These are phyloP conservation scores for Acorus calamus DNA, from an alignment of 106 monocot species.

Conservation along the genomic window DNA sequence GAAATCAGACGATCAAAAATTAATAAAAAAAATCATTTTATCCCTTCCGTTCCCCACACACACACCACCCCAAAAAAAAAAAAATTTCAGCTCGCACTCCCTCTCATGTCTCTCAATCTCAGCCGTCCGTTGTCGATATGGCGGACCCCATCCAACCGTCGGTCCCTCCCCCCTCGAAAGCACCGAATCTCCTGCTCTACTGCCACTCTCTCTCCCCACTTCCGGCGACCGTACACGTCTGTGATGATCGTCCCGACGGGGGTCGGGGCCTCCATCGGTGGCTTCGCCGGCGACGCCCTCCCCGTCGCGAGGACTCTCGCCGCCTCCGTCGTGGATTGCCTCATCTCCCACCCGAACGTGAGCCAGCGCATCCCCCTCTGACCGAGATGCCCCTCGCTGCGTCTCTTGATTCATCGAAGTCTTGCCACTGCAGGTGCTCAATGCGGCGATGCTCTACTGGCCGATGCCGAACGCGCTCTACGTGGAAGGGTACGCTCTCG, in stretches of 20 bases:
- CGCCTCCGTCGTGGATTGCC: conserved; percentile 71
- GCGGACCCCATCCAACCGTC: not conserved
- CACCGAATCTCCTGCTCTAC: conserved; percentile 4
- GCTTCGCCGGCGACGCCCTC: conserved; percentile 81
- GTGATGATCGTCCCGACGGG: conserved; percentile 94
- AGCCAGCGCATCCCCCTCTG: too few relatives aligned
- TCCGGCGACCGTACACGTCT: conserved; percentile 65
- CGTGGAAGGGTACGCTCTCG: conserved; percentile 92
- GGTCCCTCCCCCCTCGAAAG: not conserved
- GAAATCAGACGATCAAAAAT: too few relatives aligned
- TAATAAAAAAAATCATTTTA: too few relatives aligned
- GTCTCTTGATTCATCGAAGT: too few relatives aligned
- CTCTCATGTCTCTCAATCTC: conserved; percentile 7
- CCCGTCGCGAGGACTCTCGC: conserved; percentile 74
- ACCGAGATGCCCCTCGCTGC: too few relatives aligned
- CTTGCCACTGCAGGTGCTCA: conserved; percentile 46
- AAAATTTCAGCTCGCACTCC: too few relatives aligned
- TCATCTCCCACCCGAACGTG: conserved; percentile 94
- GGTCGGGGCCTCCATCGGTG: conserved; percentile 78
- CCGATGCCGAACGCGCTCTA: conserved; percentile 78
- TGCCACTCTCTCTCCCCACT: conserved; percentile 3
- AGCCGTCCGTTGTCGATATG: not conserved
- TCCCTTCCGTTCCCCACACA: too few relatives aligned
- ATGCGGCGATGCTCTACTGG: conserved; percentile 98
- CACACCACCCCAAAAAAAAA: too few relatives aligned